A percentile compares a stretch with the other conserved stretches of the same genome.
phyloP scores from a whole-genome alignment of 352 stramenopile genomes.

The Pseudoperonospora humuli region DNA sequence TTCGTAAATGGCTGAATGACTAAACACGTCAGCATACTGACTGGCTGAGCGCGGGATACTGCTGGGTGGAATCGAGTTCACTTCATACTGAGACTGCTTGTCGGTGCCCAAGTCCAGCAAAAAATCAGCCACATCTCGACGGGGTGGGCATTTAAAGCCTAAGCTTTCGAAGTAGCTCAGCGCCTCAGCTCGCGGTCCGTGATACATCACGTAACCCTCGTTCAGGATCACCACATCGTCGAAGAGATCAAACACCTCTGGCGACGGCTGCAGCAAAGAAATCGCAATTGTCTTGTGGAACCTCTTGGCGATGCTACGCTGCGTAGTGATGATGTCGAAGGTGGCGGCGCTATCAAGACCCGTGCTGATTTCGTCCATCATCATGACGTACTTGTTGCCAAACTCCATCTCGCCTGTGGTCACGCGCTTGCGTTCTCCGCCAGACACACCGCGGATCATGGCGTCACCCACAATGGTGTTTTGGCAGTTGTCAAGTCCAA shows the following conservation, averaged over 20 bases:
- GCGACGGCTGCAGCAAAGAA: constrained; percentile 84
- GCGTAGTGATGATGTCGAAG: constrained; percentile 53
- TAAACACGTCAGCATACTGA: constrained; percentile 21
- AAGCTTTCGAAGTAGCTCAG: constrained; percentile 75
- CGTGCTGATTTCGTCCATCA: constrained; percentile 81
- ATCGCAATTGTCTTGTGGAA: constrained; percentile 56
- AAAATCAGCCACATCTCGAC: constrained; percentile 86
- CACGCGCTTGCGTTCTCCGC: constrained; percentile 66
- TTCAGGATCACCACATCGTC: constrained; percentile 91
- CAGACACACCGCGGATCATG: constrained; percentile 60
- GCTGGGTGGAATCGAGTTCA: not conserved
- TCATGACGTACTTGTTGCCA: constrained; percentile 63
- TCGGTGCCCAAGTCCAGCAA: constrained; percentile 56
- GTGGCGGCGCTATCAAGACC: constrained; percentile 57
- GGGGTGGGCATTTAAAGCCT: constrained; percentile 43
- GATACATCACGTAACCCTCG: constrained; percentile 85
- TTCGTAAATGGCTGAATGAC: constrained; percentile 7
- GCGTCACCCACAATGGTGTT: constrained; percentile 19
- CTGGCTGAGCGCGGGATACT: constrained; percentile 12
- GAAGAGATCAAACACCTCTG: constrained; percentile 90
- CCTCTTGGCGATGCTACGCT: constrained; percentile 39
- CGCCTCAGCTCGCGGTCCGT: constrained; percentile 50
- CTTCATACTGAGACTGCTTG: constrained; percentile 32
- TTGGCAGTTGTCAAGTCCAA: constrained; percentile 1
- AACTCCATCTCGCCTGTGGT: constrained; percentile 87